phyloP scores from a whole-genome alignment of 1,284 basidiomycete genomes.

The Boletellus deceptivus region DNA sequence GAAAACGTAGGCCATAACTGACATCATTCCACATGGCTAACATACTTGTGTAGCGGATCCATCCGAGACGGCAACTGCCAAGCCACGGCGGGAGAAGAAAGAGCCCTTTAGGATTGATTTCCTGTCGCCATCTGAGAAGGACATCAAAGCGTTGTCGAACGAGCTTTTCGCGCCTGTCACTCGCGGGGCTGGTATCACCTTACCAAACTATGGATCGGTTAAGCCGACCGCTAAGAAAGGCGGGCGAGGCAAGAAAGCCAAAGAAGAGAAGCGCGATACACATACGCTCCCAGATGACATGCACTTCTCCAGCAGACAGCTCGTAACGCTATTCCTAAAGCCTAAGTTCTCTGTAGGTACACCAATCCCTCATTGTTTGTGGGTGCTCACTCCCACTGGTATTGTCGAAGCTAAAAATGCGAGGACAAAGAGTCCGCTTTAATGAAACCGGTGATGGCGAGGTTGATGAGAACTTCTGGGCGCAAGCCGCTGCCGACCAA shows the following conservation, averaged over 20 bases:
- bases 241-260: slow-evolving; percentile 43
- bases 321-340: slow-evolving; percentile 93
- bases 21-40: slow-evolving; percentile 3
- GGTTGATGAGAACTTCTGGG: slow-evolving; percentile 95
- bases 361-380: neutral
- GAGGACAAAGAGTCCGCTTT: slow-evolving; percentile 58
- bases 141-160: slow-evolving; percentile 71
- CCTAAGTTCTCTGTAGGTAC: slow-evolving; percentile 83
- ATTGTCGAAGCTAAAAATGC: slow-evolving; percentile 71
- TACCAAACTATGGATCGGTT: slow-evolving; percentile 47
- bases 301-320: slow-evolving; percentile 90
- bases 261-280: slow-evolving; percentile 67
- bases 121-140: slow-evolving; percentile 56
- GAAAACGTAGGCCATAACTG: slow-evolving; percentile 56
- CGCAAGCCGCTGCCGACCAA: slow-evolving; percentile 82
- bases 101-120: slow-evolving; percentile 91
- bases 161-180: slow-evolving; percentile 80
- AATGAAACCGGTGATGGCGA: slow-evolving; percentile 73
- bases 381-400: slow-evolving; percentile 7
- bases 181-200: slow-evolving; percentile 62
- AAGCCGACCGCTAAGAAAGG: slow-evolving; percentile 49
- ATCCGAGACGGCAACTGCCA: slow-evolving; percentile 46
- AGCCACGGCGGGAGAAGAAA: slow-evolving; percentile 74
- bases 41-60: slow-evolving; percentile 43
- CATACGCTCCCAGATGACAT: slow-evolving; percentile 94